Percentiles rank a stretch among this genome's conserved stretches.
Conservation (phyloP, 768 basidiomycete species). For the Phlegmacium glaucopus region DNA sequence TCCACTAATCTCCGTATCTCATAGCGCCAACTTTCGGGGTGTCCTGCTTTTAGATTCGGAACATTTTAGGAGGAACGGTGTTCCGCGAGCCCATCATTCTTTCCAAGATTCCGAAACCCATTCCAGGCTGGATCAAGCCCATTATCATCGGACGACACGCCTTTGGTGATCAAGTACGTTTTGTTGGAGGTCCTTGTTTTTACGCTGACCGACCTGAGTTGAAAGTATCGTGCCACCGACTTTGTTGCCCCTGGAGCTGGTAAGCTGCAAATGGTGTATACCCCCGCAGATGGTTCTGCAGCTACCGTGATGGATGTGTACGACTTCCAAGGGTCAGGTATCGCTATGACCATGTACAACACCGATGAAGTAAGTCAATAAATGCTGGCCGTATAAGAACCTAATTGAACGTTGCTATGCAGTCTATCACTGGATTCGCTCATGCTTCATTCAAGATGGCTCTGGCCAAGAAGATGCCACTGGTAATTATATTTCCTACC, state of each 20-base stretch:
- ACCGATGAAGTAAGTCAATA: constrained; percentile 73
- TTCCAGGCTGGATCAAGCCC: constrained; percentile 96
- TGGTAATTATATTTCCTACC: constrained; percentile 36
- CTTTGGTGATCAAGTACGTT: constrained; percentile 84
- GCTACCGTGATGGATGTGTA: constrained; percentile 78
- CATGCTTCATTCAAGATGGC: constrained; percentile 99
- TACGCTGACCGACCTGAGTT: background rate
- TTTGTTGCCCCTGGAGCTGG: constrained; percentile 89
- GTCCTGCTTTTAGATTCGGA: constrained; percentile 70
- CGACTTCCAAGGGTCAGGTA: constrained; percentile 89
- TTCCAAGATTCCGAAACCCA: constrained; percentile 82
- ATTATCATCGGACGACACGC: constrained; percentile 97
- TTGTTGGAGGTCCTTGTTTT: background rate
- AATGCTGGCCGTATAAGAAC: background rate
- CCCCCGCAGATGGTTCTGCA: constrained; percentile 71
- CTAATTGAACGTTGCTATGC: background rate
- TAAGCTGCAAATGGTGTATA: constrained; percentile 90
- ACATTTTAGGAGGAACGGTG: constrained; percentile 97
- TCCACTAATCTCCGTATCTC: constrained; percentile 8
- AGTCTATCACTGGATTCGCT: constrained; percentile 94
- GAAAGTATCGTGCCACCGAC: constrained; percentile 92
- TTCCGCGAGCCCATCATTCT: constrained; percentile 99
- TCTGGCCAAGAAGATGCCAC: constrained; percentile 68
- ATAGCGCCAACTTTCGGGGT: background rate
- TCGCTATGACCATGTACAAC: constrained; percentile 98